A percentile compares a stretch with the other conserved stretches of the same genome.
Conservation (phyloP, 2,329 filamentous ascomycete species). For the Magnaporthiopsis rhizophila region DNA sequence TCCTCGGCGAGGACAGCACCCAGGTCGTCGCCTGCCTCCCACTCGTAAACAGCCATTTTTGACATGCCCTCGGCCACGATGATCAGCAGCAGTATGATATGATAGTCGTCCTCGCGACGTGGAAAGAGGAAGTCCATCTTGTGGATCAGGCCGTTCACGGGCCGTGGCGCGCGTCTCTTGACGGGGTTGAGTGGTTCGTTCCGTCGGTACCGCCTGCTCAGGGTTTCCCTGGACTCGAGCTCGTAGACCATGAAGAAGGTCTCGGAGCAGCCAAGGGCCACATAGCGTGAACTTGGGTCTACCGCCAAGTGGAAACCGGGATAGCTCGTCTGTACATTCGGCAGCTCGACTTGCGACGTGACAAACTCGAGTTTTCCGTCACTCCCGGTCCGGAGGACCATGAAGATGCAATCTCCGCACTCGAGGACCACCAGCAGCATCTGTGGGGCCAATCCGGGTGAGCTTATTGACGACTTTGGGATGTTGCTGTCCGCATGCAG, state of each 20-base stretch:
- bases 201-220: constrained; percentile 40
- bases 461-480: constrained; percentile 11
- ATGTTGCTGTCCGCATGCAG: constrained; percentile 17
- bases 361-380: constrained; percentile 50
- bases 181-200: constrained; percentile 50
- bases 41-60: constrained; percentile 51
- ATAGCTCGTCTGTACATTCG: constrained; percentile 48
- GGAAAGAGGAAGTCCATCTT: constrained; percentile 83
- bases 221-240: constrained; percentile 47
- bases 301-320: constrained; percentile 62
- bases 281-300: constrained; percentile 64
- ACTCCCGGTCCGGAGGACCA: constrained; percentile 51
- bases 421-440: constrained; percentile 70
- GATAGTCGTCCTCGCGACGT: constrained; percentile 53
- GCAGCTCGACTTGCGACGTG: constrained; percentile 49
- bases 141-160: constrained; percentile 65
- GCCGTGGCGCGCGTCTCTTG: constrained; percentile 31
- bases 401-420: constrained; percentile 64
- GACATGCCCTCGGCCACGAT: constrained; percentile 39
- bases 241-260: constrained; percentile 65
- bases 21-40: constrained; percentile 46
- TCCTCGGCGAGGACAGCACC: constrained; percentile 35
- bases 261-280: constrained; percentile 64
- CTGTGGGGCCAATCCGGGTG: constrained; percentile 58
- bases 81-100: constrained; percentile 69